Evolutionary conservation across 169 alveolate genomes (phyloP), one percentile per base, ranked within the genome.

Genomic region (Plasmodium coatneyi): DNA sequence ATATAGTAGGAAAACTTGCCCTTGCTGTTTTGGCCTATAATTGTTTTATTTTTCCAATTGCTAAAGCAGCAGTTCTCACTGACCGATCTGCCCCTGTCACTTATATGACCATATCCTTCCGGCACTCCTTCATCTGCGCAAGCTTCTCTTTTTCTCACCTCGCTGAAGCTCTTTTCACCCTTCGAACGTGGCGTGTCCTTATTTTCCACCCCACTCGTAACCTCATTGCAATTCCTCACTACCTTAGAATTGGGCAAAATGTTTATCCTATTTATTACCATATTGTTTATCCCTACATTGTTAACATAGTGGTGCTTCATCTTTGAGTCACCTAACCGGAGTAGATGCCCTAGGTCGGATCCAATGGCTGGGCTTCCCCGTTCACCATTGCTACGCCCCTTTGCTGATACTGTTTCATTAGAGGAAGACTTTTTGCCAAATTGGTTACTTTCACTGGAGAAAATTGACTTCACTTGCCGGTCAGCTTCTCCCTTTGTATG

Each of bases 1-100:
- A 91, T 91, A 81, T 91, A 91, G 76, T 91, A 91, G 28, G 95
- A 14, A 71, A 80, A 91, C 32, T 81, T 82, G 9, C 84, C 92
- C 70, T 81, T 60, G 25, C 54, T 9, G 49, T 87, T 87, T 91
- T 91, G 49, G 19, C 95, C 95, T 32, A 91, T 91, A 52, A 91
- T 70, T 4, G 95, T 91, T 81, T 91, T 91, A 82, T 91, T 91
- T 25, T 71, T 91, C 60, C 82, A 91, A 72, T 70, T 81, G 16
- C 28, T 81, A 12, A 41, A 71, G 14, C 49, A 46, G 36, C 76
- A 41, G 43, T 82, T 81, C 72, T 91, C 95, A 43, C 95, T 80
- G 56, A 82, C 43, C 0, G 92, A 91, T 19, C 92, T 49, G 14
- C 78, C 91, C 22, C 71, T 14, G 2, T 22, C 54, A 82, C 12